Evolutionary conservation across 768 basidiomycete species (phyloP), one percentile per base, ranked within the genome.

Genomic region (Phylloporus sp.): DNA sequence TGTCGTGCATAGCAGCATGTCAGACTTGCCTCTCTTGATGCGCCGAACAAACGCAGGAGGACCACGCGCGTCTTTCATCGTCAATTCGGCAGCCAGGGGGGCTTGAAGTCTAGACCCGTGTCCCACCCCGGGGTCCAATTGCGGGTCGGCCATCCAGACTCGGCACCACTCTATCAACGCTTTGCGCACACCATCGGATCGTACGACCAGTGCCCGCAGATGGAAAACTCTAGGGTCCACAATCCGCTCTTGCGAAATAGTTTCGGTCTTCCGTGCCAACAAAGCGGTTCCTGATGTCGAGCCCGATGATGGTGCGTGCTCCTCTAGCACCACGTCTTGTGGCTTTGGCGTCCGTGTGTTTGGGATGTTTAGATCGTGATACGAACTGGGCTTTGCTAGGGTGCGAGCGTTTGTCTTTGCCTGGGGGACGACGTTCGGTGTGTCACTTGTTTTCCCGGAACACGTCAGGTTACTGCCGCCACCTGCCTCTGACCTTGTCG

Each of bases 101-200:
- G 29, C 14, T 21, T 34, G 14, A 2, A 28, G 29, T 8, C n/a
- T 27, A 29, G 37, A 31, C 1, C 6, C 6, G 15, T 22, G 6
- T 21, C 2, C n/a, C 6, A 24, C 42, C 6, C 5, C 34, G 32
- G 35, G 22, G 18, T 27, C 18, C n/a, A 22, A 1, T 11, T 21
- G 28, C 10, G 26, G 23, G 24, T 42, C 41, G 13, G 10, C 21
- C 23, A 17, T 37, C 34, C 40, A 42, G 15, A 24, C 9, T 24
- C 41, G 40, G 18, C 54, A 59, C 50, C 57, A 56, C 9, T 42
- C 27, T 35, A 50, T 46, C 34, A 59, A 29, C 22, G 23, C 24
- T 22, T 38, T 45, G n/a, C 43, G 9, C 3, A 18, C 21, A 13
- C 31, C 43, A 15, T 59, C 43, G 14, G 24, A 44, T 38, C 22